phyloP scores from a whole-genome alignment of 805 yeast genomes.

The Candida endomychidarum region DNA sequence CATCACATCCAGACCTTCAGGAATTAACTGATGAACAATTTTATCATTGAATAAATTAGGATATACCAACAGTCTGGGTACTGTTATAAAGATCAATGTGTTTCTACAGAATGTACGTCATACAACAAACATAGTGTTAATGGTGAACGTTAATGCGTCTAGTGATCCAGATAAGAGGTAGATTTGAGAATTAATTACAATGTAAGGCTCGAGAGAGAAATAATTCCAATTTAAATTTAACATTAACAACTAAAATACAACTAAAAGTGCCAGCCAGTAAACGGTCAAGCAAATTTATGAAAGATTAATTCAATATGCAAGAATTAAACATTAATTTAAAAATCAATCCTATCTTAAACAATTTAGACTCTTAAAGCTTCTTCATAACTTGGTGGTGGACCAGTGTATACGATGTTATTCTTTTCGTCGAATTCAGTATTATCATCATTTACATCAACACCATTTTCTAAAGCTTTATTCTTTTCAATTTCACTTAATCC shows the following conservation, averaged over 20 bases:
- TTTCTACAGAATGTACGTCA: too few species aligned
- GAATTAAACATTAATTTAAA: slow-evolving; percentile 5
- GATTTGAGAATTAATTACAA: too few species aligned
- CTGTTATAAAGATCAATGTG: too few species aligned
- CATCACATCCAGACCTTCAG: not conserved
- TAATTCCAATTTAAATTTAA: not conserved
- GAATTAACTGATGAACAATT: not conserved
- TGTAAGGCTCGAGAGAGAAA: too few species aligned
- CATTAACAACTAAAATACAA: slow-evolving; percentile 6
- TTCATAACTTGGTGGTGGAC: slow-evolving; percentile 72
- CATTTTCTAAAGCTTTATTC: slow-evolving; percentile 52
- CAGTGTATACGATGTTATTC: slow-evolving; percentile 52
- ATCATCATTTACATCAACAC: slow-evolving; percentile 55
- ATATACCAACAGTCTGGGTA: too few species aligned
- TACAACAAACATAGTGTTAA: too few species aligned
- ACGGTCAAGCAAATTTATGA: too few species aligned
- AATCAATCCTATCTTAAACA: slow-evolving; percentile 15
- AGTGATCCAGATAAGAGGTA: too few species aligned
- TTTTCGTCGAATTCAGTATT: slow-evolving; percentile 60
- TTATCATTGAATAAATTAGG: too few species aligned
- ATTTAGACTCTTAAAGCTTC: slow-evolving; percentile 39
- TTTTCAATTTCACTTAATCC: slow-evolving; percentile 66
- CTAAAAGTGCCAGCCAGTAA: not conserved
- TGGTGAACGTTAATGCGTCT: too few species aligned
- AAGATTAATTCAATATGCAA: not conserved